Evolutionary conservation across 208 protist genomes (phyloP), one percentile per base, ranked within the genome.

Genomic region (Balamuthia mandrillaris): DNA sequence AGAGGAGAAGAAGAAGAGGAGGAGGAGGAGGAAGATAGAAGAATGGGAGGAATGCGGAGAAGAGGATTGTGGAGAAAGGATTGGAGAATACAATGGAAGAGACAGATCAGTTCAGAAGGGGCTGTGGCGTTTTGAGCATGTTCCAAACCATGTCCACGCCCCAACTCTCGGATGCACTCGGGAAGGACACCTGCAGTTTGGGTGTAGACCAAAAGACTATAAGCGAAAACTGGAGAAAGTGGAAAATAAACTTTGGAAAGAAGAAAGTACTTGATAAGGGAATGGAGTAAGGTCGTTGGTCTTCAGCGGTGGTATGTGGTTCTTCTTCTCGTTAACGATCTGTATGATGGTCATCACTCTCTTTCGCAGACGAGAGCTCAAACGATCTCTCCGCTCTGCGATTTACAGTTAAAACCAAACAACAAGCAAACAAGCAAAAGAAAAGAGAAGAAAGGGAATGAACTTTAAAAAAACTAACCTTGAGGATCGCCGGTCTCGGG

Each of bases 301-400:
- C 41, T 78, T 78, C 45, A 78, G 68, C 16, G 68, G 68, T n/a
- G n/a, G n/a, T 9, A 78, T 78, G 47, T 78, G 68, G 31, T 78
- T 78, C 68, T 78, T 42, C 47, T 78, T 78, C 41, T 78, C 68
- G 47, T 78, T 78, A 6, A 78, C 68, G 21, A 58, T 78, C 47
- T 78, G 68, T 1, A 78, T n/a, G 29, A 78, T 58, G 68, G 37
- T 31, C 47, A 78, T 78, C 24, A 78, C 41, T 12, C 68, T 42
- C 31, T 78, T 49, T 21, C 68, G 1, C n/a, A n/a, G n/a, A n/a
- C n/a, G n/a, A n/a, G n/a, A 78, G 27, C 68, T 78, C 68, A 24
- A 60, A 60, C 45, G 52, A 42, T 3, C 52, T 24, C 68, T 78
- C 58, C 29, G 52, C 68, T 39, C 68, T 42, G 6, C 24, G 45